These are phyloP conservation scores for Juncus effusus DNA, from an alignment of 176 grass and related monocot genomes.

Conservation along the genomic window DNA sequence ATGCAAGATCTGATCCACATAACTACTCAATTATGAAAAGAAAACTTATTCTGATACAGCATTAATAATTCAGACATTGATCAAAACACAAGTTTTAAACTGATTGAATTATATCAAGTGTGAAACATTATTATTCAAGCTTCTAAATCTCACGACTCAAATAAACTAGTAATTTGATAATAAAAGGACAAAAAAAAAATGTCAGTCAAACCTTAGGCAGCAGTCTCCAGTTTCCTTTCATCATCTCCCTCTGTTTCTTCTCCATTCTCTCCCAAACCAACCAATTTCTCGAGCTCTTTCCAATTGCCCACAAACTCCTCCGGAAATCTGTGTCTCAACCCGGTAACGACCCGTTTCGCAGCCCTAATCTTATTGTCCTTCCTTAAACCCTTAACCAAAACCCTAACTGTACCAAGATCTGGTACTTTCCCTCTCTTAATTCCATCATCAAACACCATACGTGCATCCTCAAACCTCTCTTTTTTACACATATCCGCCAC, in stretches of 20 bases:
- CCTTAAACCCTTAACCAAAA: slow-evolving; percentile 30
- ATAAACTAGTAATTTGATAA: too few relatives aligned
- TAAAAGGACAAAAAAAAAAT: too few relatives aligned
- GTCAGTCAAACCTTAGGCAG: too few relatives aligned
- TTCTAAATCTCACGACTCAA: too few relatives aligned
- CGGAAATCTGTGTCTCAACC: slow-evolving; percentile 33
- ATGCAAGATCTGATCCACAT: too few relatives aligned
- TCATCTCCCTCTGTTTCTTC: background rate
- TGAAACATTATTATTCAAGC: too few relatives aligned
- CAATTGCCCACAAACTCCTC: slow-evolving; percentile 31
- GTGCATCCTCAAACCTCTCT: slow-evolving; percentile 20
- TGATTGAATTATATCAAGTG: too few relatives aligned
- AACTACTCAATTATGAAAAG: too few relatives aligned
- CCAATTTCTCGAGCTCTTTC: slow-evolving; percentile 38
- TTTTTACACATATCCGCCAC: slow-evolving; percentile 33
- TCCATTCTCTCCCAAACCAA: slow-evolving; percentile 8
- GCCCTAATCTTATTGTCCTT: slow-evolving; percentile 17
- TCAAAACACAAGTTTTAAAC: too few relatives aligned
- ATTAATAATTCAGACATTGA: too few relatives aligned
- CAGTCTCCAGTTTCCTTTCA: background rate
- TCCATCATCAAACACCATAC: slow-evolving; percentile 32
- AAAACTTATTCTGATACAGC: too few relatives aligned
- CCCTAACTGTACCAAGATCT: slow-evolving; percentile 31
- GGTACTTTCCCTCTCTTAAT: slow-evolving; percentile 32
- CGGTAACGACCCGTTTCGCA: slow-evolving; percentile 33